phyloP scores from a whole-genome alignment of 2,329 filamentous ascomycete species.

The Fusarium setosum region DNA sequence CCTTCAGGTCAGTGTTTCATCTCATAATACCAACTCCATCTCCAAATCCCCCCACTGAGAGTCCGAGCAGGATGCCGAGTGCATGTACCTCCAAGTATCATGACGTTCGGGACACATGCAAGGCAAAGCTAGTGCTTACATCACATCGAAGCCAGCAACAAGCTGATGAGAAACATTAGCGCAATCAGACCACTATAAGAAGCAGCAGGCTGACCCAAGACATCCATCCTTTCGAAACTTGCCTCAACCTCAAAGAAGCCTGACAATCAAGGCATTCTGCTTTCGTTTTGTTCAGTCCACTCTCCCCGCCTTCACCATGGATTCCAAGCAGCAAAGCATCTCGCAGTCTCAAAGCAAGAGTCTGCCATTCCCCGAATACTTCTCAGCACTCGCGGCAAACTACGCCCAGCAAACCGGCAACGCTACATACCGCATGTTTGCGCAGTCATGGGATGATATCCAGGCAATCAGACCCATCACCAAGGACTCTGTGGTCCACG shows the following conservation, averaged over 20 bases:
- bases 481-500: slow-evolving; percentile 43
- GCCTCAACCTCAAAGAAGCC: too few relatives aligned
- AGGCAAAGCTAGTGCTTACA: not conserved
- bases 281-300: too few relatives aligned
- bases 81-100: too few relatives aligned
- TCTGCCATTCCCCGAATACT: slow-evolving; percentile 35
- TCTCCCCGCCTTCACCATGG: not conserved
- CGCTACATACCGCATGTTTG: slow-evolving; percentile 41
- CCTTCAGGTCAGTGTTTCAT: too few relatives aligned
- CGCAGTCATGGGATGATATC: slow-evolving; percentile 26
- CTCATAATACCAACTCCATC: too few relatives aligned
- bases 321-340: not conserved
- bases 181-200: not conserved
- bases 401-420: slow-evolving; percentile 45
- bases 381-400: slow-evolving; percentile 40
- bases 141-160: not conserved
- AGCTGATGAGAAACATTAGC: not conserved
- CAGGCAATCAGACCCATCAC: slow-evolving; percentile 28
- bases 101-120: too few relatives aligned
- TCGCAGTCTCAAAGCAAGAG: slow-evolving; percentile 17
- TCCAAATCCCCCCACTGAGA: too few relatives aligned
- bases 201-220: not conserved
- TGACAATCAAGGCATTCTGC: too few relatives aligned
- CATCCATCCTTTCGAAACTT: not conserved
- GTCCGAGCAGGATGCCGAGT: too few relatives aligned